Conservation (phyloP, 1,139 yeast genomes). For the Spathaspora sp. region DNA sequence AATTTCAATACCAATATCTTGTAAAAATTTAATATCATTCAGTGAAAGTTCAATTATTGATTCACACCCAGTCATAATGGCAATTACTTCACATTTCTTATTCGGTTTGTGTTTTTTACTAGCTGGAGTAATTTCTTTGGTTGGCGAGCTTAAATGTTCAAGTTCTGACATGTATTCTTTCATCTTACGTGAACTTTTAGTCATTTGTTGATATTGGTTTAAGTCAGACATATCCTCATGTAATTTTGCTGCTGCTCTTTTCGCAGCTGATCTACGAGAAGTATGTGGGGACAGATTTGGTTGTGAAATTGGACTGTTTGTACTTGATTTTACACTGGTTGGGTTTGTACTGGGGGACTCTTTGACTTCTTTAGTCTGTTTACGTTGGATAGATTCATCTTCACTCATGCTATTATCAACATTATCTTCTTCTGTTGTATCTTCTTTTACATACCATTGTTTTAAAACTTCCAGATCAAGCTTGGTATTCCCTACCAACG, state of each 20-base stretch:
- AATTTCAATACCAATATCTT: slow-evolving; percentile 41
- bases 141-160: slow-evolving; percentile 15
- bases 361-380: not conserved
- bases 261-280: slow-evolving; percentile 52
- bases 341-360: not conserved
- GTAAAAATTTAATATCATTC: slow-evolving; percentile 28
- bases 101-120: slow-evolving; percentile 11
- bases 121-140: slow-evolving; percentile 7
- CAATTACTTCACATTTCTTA: slow-evolving; percentile 26
- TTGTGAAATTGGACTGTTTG: slow-evolving; percentile 12
- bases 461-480: slow-evolving; percentile 41
- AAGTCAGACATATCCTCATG: slow-evolving; percentile 69
- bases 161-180: slow-evolving; percentile 37
- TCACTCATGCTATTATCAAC: slow-evolving; percentile 41
- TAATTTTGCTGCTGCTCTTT: slow-evolving; percentile 64
- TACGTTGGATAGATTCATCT: slow-evolving; percentile 16
- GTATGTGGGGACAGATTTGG: slow-evolving; percentile 11
- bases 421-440: slow-evolving; percentile 7
- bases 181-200: slow-evolving; percentile 42
- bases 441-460: slow-evolving; percentile 33
- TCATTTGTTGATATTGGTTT: slow-evolving; percentile 54
- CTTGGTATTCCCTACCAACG: slow-evolving; percentile 52
- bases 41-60: slow-evolving; percentile 38
- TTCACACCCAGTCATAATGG: slow-evolving; percentile 68
- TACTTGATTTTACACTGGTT: not conserved